Evolutionary conservation across 768 basidiomycete species (phyloP).

Genomic region (Tricholoma furcatifolium): DNA sequence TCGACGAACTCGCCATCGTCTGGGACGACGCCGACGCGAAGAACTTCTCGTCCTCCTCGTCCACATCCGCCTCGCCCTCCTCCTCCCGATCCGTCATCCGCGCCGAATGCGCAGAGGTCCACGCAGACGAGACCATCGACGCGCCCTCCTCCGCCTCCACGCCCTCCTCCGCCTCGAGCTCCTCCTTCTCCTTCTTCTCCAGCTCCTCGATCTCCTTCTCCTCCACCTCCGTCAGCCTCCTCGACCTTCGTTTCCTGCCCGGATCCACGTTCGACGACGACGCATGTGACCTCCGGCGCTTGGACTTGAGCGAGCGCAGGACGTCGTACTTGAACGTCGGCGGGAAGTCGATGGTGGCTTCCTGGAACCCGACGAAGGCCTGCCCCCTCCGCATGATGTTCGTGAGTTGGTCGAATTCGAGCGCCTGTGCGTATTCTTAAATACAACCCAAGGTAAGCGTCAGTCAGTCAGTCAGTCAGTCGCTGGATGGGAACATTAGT

Average conservation of each 20-base stretch:
- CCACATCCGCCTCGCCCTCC: too few relatives aligned
- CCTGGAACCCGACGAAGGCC: constrained; percentile 76
- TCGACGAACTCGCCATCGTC: constrained; percentile 27
- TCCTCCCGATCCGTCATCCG: constrained; percentile 33
- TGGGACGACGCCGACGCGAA: constrained; percentile 27
- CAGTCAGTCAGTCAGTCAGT: neutral
- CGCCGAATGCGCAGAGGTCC: constrained; percentile 47
- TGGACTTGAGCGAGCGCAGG: constrained; percentile 53
- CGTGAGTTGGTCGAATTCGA: constrained; percentile 87
- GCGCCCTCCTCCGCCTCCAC: constrained; percentile 37
- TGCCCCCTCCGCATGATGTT: constrained; percentile 68
- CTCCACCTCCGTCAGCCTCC: constrained; percentile 35
- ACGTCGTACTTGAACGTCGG: constrained; percentile 97
- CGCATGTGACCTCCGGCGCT: constrained; percentile 35
- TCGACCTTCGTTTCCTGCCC: constrained; percentile 29
- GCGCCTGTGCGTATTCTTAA: constrained; percentile 78
- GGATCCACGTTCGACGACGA: too few relatives aligned
- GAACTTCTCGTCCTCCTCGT: constrained; percentile 38
- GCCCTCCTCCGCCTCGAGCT: constrained; percentile 40
- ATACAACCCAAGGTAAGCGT: too few relatives aligned
- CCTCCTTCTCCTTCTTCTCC: constrained; percentile 39
- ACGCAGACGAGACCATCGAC: constrained; percentile 54
- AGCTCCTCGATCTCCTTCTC: constrained; percentile 33
- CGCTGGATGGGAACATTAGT: neutral
- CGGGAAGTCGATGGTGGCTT: constrained; percentile 80